Base-by-base conservation (phyloP, 768 basidiomycete species). In the Tricholoma sp. region DNA sequence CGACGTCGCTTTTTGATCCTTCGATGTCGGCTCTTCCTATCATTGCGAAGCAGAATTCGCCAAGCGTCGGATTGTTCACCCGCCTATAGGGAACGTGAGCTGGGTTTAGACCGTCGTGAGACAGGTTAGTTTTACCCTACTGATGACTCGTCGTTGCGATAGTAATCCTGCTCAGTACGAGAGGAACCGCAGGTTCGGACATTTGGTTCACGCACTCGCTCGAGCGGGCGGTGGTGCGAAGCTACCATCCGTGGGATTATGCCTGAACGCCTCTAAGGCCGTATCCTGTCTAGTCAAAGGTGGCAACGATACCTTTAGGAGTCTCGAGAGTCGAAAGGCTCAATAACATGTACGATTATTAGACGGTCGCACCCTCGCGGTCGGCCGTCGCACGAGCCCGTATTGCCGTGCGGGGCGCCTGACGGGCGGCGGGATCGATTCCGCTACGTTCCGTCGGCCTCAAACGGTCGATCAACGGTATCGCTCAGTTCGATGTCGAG, bases 51-150 rank as follows among this genome's bases (percentile, higher is more conserved):
- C 57, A 57, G 57, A 86, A 84, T 81, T 52, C 34, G 34, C 34
- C 37, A 52, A 52, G 50, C 18, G 50, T 52, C 37, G 50, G 50
- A 52, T 52, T 52, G 50, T 52, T 52, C 50, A 52, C 50, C 34
- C 50, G 37, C 50, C 37, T 37, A 52, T 52, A 52, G 34, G 50
- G 50, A 52, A 52, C 18, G 50, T 84, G 83, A 84, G 83, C 83
- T 85, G 83, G 83, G 83, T 85, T 85, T 85, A 85, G 84, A 85
- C 84, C 81, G 79, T 86, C 80, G 81, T 85, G 84, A 85, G 85
- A 86, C 83, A 86, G 85, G 83, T 86, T 86, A 86, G 83, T 86
- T 86, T 85, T 86, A 86, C 84, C 82, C 83, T 86, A 84, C 82
- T 85, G 82, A 84, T 85, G 84, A 79, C 80, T 81, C 69, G 82